These are phyloP conservation scores for Chenopodium suecicum DNA, from an alignment of 148 eudicot species.

Conservation along the genomic window DNA sequence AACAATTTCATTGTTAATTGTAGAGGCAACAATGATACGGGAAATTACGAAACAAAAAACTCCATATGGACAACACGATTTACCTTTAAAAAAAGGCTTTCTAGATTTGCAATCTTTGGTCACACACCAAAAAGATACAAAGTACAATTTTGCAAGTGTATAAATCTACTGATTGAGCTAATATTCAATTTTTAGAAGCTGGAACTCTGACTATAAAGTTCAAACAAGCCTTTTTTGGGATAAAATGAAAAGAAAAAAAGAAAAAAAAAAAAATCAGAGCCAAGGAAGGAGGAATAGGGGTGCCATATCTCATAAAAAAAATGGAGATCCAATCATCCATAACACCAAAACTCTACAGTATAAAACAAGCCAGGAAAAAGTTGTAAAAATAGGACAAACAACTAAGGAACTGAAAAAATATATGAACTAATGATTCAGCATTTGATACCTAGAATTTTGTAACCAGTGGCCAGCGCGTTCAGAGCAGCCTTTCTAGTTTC, in stretches of 20 bases:
- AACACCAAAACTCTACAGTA: neutral
- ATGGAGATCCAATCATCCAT: neutral
- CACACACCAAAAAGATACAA: neutral
- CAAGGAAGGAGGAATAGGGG: no score
- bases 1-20: neutral
- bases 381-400: neutral
- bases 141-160: neutral
- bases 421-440: neutral
- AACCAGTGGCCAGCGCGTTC: slow-evolving; percentile 82
- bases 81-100: neutral
- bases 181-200: neutral
- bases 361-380: neutral
- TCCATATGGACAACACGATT: neutral
- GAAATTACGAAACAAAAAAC: neutral
- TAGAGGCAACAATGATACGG: neutral
- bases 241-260: no score
- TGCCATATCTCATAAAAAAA: no score
- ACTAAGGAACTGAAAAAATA: neutral
- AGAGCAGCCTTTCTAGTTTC: slow-evolving; percentile 91
- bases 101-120: neutral
- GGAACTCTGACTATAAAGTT: neutral
- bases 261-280: no score
- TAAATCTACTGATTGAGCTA: no score
- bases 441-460: slow-evolving; percentile 82
- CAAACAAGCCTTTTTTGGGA: neutral